These are phyloP conservation scores for Fusarium nematophilum DNA, from an alignment of 2,329 filamentous ascomycete species.

Conservation along the genomic window DNA sequence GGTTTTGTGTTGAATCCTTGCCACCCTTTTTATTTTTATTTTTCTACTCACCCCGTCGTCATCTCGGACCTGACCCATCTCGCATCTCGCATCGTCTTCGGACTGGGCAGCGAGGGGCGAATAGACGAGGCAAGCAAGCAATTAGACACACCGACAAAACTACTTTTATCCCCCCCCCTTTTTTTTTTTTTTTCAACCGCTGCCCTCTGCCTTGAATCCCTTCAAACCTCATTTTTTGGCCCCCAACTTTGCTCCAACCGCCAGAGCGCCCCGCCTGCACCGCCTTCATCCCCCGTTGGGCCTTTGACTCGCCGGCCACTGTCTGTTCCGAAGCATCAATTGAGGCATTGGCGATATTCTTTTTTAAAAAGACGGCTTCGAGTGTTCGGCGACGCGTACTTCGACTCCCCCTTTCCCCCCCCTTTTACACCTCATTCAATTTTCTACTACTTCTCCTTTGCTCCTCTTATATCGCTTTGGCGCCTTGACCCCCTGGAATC, in stretches of 20 bases:
- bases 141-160: no score
- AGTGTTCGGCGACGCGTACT: background rate
- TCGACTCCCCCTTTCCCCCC: no score
- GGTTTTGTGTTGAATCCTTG: no score
- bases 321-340: conserved; percentile 12
- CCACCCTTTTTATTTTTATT: no score
- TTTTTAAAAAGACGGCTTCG: conserved; percentile 8
- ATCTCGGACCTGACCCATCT: no score
- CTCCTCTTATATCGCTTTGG: conserved; percentile 20
- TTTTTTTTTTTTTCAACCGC: background rate
- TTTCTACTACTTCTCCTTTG: background rate
- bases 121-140: no score
- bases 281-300: conserved; percentile 31
- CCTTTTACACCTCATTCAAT: background rate
- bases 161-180: no score
- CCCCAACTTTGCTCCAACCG: conserved; percentile 19
- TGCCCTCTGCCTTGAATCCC: background rate
- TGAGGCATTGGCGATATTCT: conserved; percentile 12
- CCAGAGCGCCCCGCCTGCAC: conserved; percentile 26
- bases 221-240: conserved; percentile 16
- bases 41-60: no score
- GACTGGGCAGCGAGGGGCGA: no score
- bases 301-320: conserved; percentile 31
- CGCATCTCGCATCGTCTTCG: no score
- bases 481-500: conserved; percentile 27